Evolutionary conservation across 352 stramenopile species (phyloP).

Genomic region (Phytophthora lateralis): DNA sequence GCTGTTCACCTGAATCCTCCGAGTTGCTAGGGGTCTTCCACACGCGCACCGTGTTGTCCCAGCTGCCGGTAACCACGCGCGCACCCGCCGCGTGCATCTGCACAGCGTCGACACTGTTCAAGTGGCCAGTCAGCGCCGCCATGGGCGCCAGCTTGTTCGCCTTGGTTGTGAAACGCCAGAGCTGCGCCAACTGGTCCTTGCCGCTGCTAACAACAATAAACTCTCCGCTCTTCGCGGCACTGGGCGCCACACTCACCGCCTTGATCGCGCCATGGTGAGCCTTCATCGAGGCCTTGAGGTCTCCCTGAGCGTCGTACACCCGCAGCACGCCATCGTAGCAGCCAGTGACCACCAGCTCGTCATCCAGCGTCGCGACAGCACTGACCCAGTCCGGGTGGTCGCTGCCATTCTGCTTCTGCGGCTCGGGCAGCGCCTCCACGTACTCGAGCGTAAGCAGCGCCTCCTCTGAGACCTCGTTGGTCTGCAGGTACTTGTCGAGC

Average conservation of each 20-base stretch:
- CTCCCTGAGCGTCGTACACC: slow-evolving; percentile 66
- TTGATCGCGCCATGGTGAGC: slow-evolving; percentile 84
- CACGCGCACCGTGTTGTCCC: slow-evolving; percentile 87
- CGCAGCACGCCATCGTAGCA: slow-evolving; percentile 89
- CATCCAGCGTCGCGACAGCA: slow-evolving; percentile 52
- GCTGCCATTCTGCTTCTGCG: slow-evolving; percentile 62
- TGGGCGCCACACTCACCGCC: slow-evolving; percentile 44
- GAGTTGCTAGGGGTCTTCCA: slow-evolving; percentile 44
- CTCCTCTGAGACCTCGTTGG: slow-evolving; percentile 75
- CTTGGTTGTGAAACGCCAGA: slow-evolving; percentile 58
- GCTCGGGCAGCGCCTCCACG: slow-evolving; percentile 80
- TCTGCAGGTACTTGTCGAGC: slow-evolving; percentile 78
- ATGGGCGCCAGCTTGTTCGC: slow-evolving; percentile 51
- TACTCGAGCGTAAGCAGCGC: slow-evolving; percentile 89
- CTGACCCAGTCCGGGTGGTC: slow-evolving; percentile 90
- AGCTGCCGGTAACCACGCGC: slow-evolving; percentile 73
- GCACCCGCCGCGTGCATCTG: slow-evolving; percentile 35
- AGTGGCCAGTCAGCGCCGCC: slow-evolving; percentile 67
- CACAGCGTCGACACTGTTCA: slow-evolving; percentile 84
- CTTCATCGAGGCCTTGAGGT: slow-evolving; percentile 67
- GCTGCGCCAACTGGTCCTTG: slow-evolving; percentile 77
- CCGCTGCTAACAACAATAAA: slow-evolving; percentile 76
- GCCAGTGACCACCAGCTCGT: slow-evolving; percentile 70
- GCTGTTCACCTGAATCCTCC: slow-evolving; percentile 30
- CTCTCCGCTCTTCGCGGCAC: slow-evolving; percentile 30